phyloP scores from a whole-genome alignment of 2,329 filamentous ascomycete genomes.

The Decorospora gaudefroyi region DNA sequence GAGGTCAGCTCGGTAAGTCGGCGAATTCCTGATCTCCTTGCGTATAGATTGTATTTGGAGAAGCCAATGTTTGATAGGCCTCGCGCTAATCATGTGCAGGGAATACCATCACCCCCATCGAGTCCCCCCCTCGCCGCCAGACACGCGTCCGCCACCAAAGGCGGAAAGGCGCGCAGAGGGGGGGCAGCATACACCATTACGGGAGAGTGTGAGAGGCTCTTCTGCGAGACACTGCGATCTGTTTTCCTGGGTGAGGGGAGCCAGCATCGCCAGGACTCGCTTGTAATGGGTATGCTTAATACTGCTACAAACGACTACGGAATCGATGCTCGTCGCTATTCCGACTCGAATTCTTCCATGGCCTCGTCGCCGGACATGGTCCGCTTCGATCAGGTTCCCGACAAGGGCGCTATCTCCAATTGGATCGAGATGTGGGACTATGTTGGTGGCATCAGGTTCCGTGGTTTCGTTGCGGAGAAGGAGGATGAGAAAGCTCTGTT shows the following conservation, averaged over 20 bases:
- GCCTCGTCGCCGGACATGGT: conserved; percentile 40
- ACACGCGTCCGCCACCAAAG: conserved; percentile 54
- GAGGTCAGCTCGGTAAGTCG: conserved; percentile 51
- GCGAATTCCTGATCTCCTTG: background rate
- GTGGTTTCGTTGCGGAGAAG: conserved; percentile 78
- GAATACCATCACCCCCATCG: conserved; percentile 80
- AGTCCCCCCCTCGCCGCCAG: conserved; percentile 78
- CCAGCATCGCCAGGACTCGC: conserved; percentile 75
- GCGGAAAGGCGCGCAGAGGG: conserved; percentile 62
- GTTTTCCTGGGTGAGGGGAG: conserved; percentile 97
- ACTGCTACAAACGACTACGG: conserved; percentile 40
- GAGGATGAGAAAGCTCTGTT: conserved; percentile 76
- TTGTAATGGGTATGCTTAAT: conserved; percentile 75
- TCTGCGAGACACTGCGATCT: conserved; percentile 92
- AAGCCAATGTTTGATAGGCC: no score
- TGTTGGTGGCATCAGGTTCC: conserved; percentile 78
- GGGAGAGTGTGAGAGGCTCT: conserved; percentile 99
- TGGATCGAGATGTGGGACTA: conserved; percentile 88
- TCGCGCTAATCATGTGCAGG: conserved; percentile 55
- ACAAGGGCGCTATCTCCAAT: conserved; percentile 54
- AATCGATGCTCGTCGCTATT: conserved; percentile 28
- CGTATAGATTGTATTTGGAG: background rate
- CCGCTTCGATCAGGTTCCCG: conserved; percentile 17
- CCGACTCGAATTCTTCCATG: conserved; percentile 27
- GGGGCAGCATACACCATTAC: conserved; percentile 95